Conservation (phyloP, 805 yeast species). For the Schwanniomyces pseudopolymorphus region DNA sequence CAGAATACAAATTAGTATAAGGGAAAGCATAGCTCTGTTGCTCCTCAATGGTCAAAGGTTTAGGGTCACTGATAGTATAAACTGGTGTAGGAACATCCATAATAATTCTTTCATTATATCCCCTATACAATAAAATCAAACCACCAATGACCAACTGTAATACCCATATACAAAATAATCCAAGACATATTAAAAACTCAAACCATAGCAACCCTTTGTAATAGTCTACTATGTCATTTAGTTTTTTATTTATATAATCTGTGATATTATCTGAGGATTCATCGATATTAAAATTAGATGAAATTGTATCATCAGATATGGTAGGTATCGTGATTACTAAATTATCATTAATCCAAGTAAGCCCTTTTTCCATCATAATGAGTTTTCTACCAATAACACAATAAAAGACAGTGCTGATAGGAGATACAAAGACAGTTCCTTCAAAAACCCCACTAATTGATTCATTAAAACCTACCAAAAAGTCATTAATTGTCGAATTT, state of each 20-base stretch:
- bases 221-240: slow-evolving; percentile 25
- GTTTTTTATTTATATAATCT: slow-evolving; percentile 15
- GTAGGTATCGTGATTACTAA: slow-evolving; percentile 60
- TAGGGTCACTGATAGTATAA: slow-evolving; percentile 22
- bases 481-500: slow-evolving; percentile 57
- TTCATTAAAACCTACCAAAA: slow-evolving; percentile 58
- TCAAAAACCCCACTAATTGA: slow-evolving; percentile 63
- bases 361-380: slow-evolving; percentile 61
- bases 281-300: slow-evolving; percentile 4
- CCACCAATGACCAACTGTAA: slow-evolving; percentile 43
- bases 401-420: slow-evolving; percentile 66
- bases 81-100: not conserved
- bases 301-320: slow-evolving; percentile 22
- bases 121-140: slow-evolving; percentile 8
- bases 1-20: slow-evolving; percentile 13
- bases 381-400: slow-evolving; percentile 81
- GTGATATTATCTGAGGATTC: slow-evolving; percentile 5
- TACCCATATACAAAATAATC: slow-evolving; percentile 49
- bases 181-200: slow-evolving; percentile 49
- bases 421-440: slow-evolving; percentile 61
- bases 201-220: slow-evolving; percentile 36
- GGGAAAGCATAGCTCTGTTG: slow-evolving; percentile 27
- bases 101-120: not conserved
- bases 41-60: slow-evolving; percentile 24
- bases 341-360: slow-evolving; percentile 74